Base-by-base conservation (phyloP, 495 filamentous ascomycete species). In the Platismatia glauca region DNA sequence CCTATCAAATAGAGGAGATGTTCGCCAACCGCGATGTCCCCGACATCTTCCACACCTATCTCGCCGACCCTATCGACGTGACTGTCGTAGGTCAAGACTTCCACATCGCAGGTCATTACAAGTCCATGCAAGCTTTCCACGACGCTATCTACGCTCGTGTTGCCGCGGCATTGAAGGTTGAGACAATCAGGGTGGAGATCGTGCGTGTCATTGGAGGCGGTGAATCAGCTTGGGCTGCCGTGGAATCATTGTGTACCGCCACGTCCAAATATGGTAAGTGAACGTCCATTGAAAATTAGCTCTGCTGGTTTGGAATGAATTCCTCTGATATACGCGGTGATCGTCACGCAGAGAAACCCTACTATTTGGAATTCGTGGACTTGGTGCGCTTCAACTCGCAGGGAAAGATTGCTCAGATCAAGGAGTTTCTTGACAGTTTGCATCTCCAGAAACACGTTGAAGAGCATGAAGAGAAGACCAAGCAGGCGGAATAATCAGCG, bases 371-470 rank as follows among this genome's bases (percentile, higher is more conserved):
- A 34, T 33, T 35, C 20, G 57, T 61, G 37, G 53, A 63, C 56
- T 29, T 61, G 11, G 24, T 63, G 0, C 35, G 61, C 20, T 63
- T 63, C 55, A 59, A 63, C 41, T 46, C 38, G 31, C 46, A 61
- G 37, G 61, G 61, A n/a, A 63, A 63, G 55, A 63, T 63, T 59
- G 37, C 44, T 24, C 37, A 63, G 38, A 50, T 63, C 4, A 61
- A 63, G 55, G 44, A 46, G n/a, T 63, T 63, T 11, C 38, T 58
- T 20, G 61, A 63, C 12, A 63, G 29, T 37, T n/a, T 15, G 18
- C 37, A 58, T 50, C 9, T 46, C 41, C 56, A 61, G 24, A 24
- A 59, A 7, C 56, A 46, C 33, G 31, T 63, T 33, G 61, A 37
- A n/a, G 4, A 41, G n/a, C 58, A 60, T 38, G 27, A 60, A n/a